A percentile compares a stretch with the other conserved stretches of the same genome.
Conservation (phyloP, 1,139 yeast genomes). For the Yamadazyma diddensiae region DNA sequence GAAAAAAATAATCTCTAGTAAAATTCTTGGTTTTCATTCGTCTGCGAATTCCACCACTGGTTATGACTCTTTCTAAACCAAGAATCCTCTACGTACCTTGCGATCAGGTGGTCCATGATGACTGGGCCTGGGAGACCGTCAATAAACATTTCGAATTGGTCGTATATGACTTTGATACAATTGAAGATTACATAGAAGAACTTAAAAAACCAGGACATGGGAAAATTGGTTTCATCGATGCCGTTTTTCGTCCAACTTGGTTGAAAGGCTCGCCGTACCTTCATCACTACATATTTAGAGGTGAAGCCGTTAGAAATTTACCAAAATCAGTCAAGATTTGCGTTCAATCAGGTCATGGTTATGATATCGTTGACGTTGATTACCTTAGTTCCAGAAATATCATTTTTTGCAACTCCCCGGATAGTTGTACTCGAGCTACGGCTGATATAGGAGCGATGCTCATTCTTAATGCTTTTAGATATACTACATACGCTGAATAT, state of each 20-base stretch:
- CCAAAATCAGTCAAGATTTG: conserved; percentile 26
- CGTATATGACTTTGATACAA: conserved; percentile 27
- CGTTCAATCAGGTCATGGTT: conserved; percentile 34
- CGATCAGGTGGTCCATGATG: conserved; percentile 30
- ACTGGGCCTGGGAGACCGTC: conserved; percentile 26
- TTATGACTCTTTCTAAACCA: conserved; percentile 16
- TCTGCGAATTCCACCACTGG: background rate
- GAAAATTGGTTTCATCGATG: conserved; percentile 26
- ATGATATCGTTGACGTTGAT: conserved; percentile 33
- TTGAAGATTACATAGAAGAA: conserved; percentile 28
- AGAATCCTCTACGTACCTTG: conserved; percentile 33
- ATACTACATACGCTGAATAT: conserved; percentile 29
- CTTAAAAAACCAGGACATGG: conserved; percentile 28
- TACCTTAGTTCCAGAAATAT: conserved; percentile 27
- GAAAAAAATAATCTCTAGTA: too few species aligned
- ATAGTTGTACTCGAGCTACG: conserved; percentile 33
- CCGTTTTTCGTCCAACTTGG: conserved; percentile 34
- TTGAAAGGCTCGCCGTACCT: conserved; percentile 30
- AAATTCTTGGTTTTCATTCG: background rate
- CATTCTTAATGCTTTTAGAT: conserved; percentile 25
- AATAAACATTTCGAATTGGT: conserved; percentile 29
- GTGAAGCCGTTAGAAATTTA: conserved; percentile 23
- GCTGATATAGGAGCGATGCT: conserved; percentile 31
- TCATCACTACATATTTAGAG: conserved; percentile 28
- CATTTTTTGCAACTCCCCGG: conserved; percentile 33